Conservation (phyloP, 306 rosid genomes). For the Erythrophleum fordii region DNA sequence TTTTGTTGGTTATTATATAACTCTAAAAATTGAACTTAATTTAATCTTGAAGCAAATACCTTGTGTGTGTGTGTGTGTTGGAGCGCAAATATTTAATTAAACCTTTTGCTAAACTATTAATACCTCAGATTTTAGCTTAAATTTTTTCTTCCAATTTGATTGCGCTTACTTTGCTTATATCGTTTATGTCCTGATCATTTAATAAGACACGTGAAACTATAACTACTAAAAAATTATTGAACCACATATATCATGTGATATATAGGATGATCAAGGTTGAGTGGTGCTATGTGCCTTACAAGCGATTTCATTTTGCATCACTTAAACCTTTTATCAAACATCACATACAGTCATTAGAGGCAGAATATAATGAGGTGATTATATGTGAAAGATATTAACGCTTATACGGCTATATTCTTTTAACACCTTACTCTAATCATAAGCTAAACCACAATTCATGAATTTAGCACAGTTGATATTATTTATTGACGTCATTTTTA, state of each 20-base stretch:
- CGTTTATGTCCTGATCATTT: background rate
- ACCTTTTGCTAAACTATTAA: too few species aligned
- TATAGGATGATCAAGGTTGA: background rate
- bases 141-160: too few species aligned
- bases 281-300: background rate
- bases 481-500: background rate
- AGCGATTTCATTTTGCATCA: background rate
- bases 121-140: too few species aligned
- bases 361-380: background rate
- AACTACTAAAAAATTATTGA: background rate
- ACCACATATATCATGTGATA: background rate
- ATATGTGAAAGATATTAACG: too few species aligned
- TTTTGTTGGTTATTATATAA: background rate
- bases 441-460: background rate
- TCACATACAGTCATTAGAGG: background rate
- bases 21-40: background rate
- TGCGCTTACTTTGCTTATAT: too few species aligned
- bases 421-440: background rate
- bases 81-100: too few species aligned
- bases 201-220: background rate
- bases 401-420: background rate
- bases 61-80: too few species aligned
- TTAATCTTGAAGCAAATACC: slow-evolving; percentile 23
- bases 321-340: background rate
- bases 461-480: background rate